Evolutionary conservation across 2,329 filamentous ascomycete species (phyloP).

Genomic region (Nothomitra cinnamomea): DNA sequence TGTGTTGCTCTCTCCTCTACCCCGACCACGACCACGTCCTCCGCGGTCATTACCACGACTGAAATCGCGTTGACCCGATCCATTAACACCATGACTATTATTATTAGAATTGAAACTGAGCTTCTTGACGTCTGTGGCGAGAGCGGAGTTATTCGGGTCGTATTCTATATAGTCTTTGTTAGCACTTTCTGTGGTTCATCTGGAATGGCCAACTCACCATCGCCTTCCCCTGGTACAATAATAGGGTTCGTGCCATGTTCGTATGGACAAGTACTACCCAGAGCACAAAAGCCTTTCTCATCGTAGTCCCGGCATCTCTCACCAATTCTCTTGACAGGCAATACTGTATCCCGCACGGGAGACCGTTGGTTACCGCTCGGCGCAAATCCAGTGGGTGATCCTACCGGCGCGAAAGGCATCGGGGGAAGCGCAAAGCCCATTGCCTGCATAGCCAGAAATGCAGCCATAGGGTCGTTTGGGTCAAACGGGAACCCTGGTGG

Average conservation of each 20-base stretch:
- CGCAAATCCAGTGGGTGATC: slow-evolving; percentile 10
- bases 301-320: slow-evolving; percentile 54
- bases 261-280: slow-evolving; percentile 49
- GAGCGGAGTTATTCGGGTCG: slow-evolving; percentile 37
- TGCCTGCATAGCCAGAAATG: slow-evolving; percentile 43
- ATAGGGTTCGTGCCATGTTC: slow-evolving; percentile 46
- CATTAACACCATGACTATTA: slow-evolving; percentile 12
- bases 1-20: slow-evolving; percentile 25
- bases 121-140: slow-evolving; percentile 19
- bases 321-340: slow-evolving; percentile 16
- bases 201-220: slow-evolving; percentile 16
- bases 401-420: slow-evolving; percentile 5
- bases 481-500: slow-evolving; percentile 35
- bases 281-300: slow-evolving; percentile 52
- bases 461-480: slow-evolving; percentile 42
- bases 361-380: slow-evolving; percentile 12
- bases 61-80: slow-evolving; percentile 3
- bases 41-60: slow-evolving; percentile 13
- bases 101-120: not conserved
- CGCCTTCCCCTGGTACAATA: slow-evolving; percentile 23
- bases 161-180: slow-evolving; percentile 30
- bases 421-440: slow-evolving; percentile 25
- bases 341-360: slow-evolving; percentile 12
- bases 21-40: slow-evolving; percentile 23
- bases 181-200: slow-evolving; percentile 7